A percentile compares a stretch with the other conserved stretches of the same genome.
phyloP scores from a whole-genome alignment of 306 rosid genomes.

The Arachis stenosperma region DNA sequence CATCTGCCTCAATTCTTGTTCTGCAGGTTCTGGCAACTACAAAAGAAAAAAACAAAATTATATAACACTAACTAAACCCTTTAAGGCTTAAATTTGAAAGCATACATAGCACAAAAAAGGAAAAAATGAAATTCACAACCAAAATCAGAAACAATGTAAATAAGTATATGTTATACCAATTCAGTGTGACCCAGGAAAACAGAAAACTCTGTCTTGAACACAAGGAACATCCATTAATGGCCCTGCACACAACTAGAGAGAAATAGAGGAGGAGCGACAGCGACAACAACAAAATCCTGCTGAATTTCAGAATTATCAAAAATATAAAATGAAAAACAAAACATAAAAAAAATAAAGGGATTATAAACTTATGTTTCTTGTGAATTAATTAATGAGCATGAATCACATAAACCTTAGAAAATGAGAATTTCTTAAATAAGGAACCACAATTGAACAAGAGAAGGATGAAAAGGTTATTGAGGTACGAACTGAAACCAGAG shows the following conservation, averaged over 20 bases:
- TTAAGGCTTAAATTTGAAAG: conserved; percentile 12
- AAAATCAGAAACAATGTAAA: background rate
- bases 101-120: conserved; percentile 32
- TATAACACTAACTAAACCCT: conserved; percentile 35
- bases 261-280: too few relatives aligned
- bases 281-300: too few relatives aligned
- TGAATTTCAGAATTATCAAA: too few relatives aligned
- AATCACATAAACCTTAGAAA: too few relatives aligned
- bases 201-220: conserved; percentile 64
- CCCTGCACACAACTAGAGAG: conserved; percentile 65
- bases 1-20: conserved; percentile 59
- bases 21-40: conserved; percentile 78
- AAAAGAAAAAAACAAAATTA: background rate
- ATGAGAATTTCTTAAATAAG: too few relatives aligned
- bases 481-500: too few relatives aligned
- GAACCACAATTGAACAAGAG: too few relatives aligned
- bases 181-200: conserved; percentile 94
- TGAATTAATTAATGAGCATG: too few relatives aligned
- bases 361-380: too few relatives aligned
- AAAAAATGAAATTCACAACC: conserved; percentile 4
- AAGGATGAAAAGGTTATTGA: too few relatives aligned
- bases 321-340: too few relatives aligned
- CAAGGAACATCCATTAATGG: conserved; percentile 84
- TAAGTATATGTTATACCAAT: conserved; percentile 54
- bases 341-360: too few relatives aligned